Evolutionary conservation across 192 early-diverging fungal genomes (phyloP), one percentile per base, ranked within the genome.

Genomic region (Umbelopsis vinacea): DNA sequence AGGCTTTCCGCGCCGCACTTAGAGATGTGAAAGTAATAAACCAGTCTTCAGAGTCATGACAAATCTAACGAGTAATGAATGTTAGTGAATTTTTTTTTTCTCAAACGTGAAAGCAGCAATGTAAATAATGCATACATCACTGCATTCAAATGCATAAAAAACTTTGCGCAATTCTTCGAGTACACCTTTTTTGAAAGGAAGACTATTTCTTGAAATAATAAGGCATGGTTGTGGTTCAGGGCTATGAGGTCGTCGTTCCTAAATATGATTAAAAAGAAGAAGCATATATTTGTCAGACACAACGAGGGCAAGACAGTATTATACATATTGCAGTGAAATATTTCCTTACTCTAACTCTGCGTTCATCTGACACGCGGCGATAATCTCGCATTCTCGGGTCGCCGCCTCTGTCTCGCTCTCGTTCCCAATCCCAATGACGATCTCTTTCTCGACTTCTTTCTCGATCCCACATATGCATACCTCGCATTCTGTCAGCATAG

Each of bases 1-100:
- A 74, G 7, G 81, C 83, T 21, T 74, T 74, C 23, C 79, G 76
- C 15, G 85, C 85, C 11, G 77, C 71, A 6, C 68, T 72, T 15
- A 74, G n/a, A 12, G 85, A 84, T 12, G 80, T 81, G 67, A 86
- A 86, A 11, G 82, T 75, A 21, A 86, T 77, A 46, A 81, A 77
- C 85, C 85, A 86, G 50, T 86, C 78, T 6, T 86, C 85, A 48
- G 74, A 81, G 77, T 86, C 81, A n/a, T 82, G 82, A 43, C 81
- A 83, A 35, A 86, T 74, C 81, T 86, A 72, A 29, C 6, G 21
- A 68, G 37, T 47, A 24, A 50, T 46, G 29, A 38, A 55, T 17
- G 57, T 37, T 14, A 63, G 15, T 26, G 19, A 35, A 68, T 10
- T 12, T 24, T 11, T 63, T 2, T 10, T 47, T 29, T 14, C 22